A percentile compares a stretch with the other conserved stretches of the same genome.
Evolutionary conservation across 108 stramenopile genomes (phyloP).

Genomic region (Skeletonema potamos): DNA sequence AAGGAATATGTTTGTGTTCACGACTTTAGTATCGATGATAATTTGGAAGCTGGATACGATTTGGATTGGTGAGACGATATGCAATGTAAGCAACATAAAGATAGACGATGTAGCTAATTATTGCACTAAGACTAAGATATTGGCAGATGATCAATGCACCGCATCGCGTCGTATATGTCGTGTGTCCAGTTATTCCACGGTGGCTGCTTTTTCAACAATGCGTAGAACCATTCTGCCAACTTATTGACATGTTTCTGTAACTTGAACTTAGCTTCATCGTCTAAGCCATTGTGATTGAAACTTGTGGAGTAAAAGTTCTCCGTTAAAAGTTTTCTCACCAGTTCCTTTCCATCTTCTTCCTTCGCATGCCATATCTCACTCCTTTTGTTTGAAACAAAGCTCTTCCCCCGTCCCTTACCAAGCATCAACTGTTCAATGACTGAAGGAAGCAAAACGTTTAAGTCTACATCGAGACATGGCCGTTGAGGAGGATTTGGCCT

Average conservation of each 20-base stretch:
- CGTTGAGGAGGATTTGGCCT: constrained; percentile 38
- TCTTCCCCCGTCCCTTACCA: constrained; percentile 65
- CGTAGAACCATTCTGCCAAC: constrained; percentile 71
- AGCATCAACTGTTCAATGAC: constrained; percentile 65
- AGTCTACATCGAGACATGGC: constrained; percentile 66
- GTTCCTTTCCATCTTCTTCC: constrained; percentile 51
- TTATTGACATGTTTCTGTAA: constrained; percentile 38
- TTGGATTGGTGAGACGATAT: constrained; percentile 43
- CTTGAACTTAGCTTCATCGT: constrained; percentile 29
- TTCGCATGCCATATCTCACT: constrained; percentile 63
- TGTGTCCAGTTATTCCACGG: constrained; percentile 78
- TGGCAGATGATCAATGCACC: constrained; percentile 80
- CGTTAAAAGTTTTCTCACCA: constrained; percentile 42
- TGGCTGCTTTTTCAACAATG: constrained; percentile 63
- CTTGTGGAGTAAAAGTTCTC: constrained; percentile 63
- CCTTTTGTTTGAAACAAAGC: constrained; percentile 61
- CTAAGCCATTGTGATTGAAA: background rate
- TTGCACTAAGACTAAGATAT: constrained; percentile 22
- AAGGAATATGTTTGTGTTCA: constrained; percentile 67
- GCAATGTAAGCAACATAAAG: background rate
- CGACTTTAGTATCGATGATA: constrained; percentile 58
- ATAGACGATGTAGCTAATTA: background rate
- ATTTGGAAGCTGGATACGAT: constrained; percentile 28
- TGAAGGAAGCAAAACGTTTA: constrained; percentile 64
- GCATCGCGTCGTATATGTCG: constrained; percentile 82